phyloP scores from a whole-genome alignment of 2,329 filamentous ascomycete species.

The Cercospora janseana region DNA sequence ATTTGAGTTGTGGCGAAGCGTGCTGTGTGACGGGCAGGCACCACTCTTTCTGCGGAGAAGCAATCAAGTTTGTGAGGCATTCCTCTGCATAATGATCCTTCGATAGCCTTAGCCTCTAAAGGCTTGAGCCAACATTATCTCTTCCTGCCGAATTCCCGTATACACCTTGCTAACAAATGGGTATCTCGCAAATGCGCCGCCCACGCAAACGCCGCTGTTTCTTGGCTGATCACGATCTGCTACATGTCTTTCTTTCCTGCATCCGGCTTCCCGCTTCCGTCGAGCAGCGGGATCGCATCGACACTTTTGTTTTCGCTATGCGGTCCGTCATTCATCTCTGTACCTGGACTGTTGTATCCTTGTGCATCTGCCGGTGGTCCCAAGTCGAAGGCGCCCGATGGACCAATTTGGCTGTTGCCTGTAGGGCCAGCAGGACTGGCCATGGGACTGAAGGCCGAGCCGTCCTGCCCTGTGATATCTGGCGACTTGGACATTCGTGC shows the following conservation, averaged over 20 bases:
- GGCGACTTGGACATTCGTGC: conserved; percentile 35
- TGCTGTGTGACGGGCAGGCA: too few relatives aligned
- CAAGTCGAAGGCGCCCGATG: conserved; percentile 34
- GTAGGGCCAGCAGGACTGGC: conserved; percentile 31
- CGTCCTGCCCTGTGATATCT: conserved; percentile 29
- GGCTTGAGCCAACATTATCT: background rate
- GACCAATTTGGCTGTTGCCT: conserved; percentile 2
- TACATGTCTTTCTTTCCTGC: conserved; percentile 7
- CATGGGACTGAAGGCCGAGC: conserved; percentile 27
- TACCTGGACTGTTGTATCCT: conserved; percentile 8
- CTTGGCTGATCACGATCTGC: background rate
- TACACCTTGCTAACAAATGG: background rate
- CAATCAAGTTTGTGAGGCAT: too few relatives aligned
- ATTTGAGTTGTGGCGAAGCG: background rate
- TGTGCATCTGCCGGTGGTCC: conserved; percentile 30
- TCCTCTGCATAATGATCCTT: background rate
- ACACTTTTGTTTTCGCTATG: conserved; percentile 8
- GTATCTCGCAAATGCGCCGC: conserved; percentile 3
- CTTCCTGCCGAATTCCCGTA: conserved; percentile 1
- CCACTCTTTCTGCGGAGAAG: too few relatives aligned
- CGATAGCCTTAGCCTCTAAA: background rate
- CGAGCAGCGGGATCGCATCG: conserved; percentile 8
- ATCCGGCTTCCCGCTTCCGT: background rate
- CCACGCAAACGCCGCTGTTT: background rate
- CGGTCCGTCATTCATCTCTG: conserved; percentile 8